Conservation (phyloP, 176 grass and related monocot species). For the Juncus inflexus region DNA sequence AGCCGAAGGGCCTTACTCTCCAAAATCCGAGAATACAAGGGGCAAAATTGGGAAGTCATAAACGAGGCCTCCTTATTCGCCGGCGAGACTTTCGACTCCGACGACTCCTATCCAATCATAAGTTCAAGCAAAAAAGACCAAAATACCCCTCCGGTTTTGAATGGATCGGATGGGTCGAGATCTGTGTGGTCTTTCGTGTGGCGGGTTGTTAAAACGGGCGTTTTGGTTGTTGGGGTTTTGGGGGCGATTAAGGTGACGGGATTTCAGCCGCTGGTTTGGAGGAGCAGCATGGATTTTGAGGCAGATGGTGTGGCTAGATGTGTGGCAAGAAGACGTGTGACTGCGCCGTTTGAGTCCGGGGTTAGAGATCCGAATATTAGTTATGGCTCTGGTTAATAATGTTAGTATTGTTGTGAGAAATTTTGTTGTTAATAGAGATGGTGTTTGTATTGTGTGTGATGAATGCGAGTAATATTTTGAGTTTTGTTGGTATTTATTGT, state of each 20-base stretch:
- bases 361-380: slow-evolving; percentile 47
- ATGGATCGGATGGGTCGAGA: background rate
- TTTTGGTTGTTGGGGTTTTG: slow-evolving; percentile 50
- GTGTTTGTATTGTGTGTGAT: too few relatives aligned
- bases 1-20: slow-evolving; percentile 53
- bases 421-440: background rate
- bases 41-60: slow-evolving; percentile 68
- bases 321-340: slow-evolving; percentile 71
- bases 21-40: slow-evolving; percentile 78
- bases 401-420: background rate
- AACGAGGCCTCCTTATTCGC: slow-evolving; percentile 66
- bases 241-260: slow-evolving; percentile 56
- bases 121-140: background rate
- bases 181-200: slow-evolving; percentile 49
- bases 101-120: slow-evolving; percentile 50
- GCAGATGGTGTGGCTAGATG: slow-evolving; percentile 47
- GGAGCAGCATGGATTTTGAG: slow-evolving; percentile 35
- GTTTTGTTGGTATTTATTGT: too few relatives aligned
- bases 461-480: too few relatives aligned
- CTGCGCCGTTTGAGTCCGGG: slow-evolving; percentile 56
- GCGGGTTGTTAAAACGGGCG: slow-evolving; percentile 57
- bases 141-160: background rate
- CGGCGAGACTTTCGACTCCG: slow-evolving; percentile 65
- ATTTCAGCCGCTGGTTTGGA: slow-evolving; percentile 35
- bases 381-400: slow-evolving; percentile 67